Conservation (phyloP, 179 eudicot genomes). For the Beta lomatogona region DNA sequence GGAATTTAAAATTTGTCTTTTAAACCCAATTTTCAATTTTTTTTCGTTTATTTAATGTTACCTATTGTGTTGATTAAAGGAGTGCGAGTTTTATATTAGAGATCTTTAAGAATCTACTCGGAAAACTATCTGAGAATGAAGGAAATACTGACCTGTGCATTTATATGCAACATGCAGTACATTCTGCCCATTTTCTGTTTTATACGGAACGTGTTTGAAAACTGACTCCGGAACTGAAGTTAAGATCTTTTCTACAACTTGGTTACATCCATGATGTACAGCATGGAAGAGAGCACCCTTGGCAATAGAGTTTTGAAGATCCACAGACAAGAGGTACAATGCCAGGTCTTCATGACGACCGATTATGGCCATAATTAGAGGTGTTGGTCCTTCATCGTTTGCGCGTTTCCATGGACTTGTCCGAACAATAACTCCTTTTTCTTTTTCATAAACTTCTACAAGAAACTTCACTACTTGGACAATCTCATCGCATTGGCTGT, state of each 20-base stretch:
- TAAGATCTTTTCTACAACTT: background rate
- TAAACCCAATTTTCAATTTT: no score
- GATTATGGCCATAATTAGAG: background rate
- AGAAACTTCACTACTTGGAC: background rate
- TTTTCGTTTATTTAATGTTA: background rate
- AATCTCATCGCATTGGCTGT: background rate
- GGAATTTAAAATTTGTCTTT: no score
- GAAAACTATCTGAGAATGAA: no score
- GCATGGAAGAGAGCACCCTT: slow-evolving; percentile 9
- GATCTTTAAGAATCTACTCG: no score
- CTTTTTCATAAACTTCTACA: background rate
- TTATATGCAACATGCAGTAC: slow-evolving; percentile 17
- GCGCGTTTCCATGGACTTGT: background rate
- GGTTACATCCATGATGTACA: background rate
- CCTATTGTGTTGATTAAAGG: no score
- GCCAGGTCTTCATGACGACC: slow-evolving; percentile 1
- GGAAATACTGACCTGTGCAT: slow-evolving; percentile 14
- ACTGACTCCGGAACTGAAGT: background rate
- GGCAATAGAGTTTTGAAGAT: background rate
- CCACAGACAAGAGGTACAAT: slow-evolving; percentile 10
- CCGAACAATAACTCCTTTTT: background rate
- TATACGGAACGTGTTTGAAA: no score
- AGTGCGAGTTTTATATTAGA: no score
- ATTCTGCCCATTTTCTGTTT: background rate
- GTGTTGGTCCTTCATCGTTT: background rate